Conservation (phyloP, 306 rosid genomes). For the Mimosa pudica region DNA sequence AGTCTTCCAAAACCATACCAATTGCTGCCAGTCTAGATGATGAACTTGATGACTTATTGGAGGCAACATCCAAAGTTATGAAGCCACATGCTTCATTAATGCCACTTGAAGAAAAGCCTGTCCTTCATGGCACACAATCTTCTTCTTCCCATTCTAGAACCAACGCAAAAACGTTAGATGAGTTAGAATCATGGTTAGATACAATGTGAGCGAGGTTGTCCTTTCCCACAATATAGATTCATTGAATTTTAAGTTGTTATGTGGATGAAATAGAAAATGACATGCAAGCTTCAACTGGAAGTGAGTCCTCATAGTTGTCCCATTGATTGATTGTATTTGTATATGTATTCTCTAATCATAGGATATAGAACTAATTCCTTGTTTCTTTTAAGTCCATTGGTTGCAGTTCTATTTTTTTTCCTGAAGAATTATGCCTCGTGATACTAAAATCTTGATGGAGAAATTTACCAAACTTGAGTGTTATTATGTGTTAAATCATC, state of each 20-base stretch:
- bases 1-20: conserved; percentile 34
- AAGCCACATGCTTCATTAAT: conserved; percentile 32
- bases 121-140: conserved; percentile 33
- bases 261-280: conserved; percentile 11
- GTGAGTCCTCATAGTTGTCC: not conserved
- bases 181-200: conserved; percentile 82
- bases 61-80: conserved; percentile 54
- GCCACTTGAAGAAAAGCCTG: conserved; percentile 40
- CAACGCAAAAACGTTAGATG: conserved; percentile 49
- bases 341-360: not conserved
- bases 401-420: not conserved
- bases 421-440: not conserved
- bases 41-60: conserved; percentile 70
- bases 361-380: not conserved
- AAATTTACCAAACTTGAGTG: not conserved
- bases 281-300: not conserved
- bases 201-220: conserved; percentile 48
- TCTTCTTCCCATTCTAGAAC: conserved; percentile 48
- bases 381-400: not conserved
- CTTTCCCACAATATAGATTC: not conserved
- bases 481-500: not conserved
- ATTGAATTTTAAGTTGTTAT: conserved; percentile 28
- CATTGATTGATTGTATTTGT: not conserved
- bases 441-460: not conserved
- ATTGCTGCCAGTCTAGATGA: conserved; percentile 56